phyloP scores from a whole-genome alignment of 306 rosid species.

The Morella rubra region DNA sequence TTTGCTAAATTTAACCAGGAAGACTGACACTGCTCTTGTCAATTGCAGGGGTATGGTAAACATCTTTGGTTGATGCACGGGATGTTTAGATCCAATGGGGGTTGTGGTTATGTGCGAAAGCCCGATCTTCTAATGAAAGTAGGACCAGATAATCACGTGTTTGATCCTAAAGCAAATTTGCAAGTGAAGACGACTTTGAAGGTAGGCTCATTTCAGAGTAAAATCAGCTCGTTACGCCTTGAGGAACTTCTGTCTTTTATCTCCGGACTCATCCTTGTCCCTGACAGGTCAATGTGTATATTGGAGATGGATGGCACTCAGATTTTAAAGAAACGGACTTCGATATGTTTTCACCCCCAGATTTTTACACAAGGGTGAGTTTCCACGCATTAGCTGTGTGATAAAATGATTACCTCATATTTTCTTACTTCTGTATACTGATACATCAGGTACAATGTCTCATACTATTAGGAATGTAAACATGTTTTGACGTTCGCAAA shows the following conservation, averaged over 20 bases:
- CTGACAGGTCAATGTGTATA: slow-evolving; percentile 56
- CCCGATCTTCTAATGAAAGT: slow-evolving; percentile 57
- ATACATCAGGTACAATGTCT: not conserved
- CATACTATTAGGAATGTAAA: not conserved
- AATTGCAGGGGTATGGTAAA: slow-evolving; percentile 62
- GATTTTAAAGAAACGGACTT: slow-evolving; percentile 73
- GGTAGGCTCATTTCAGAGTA: slow-evolving; percentile 33
- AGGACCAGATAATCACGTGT: slow-evolving; percentile 39
- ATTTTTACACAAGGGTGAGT: slow-evolving; percentile 63
- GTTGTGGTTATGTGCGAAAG: slow-evolving; percentile 71
- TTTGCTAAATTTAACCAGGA: not conserved
- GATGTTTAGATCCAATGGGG: slow-evolving; percentile 71
- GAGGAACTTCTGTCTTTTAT: not conserved
- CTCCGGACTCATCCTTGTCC: slow-evolving; percentile 5
- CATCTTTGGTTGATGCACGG: slow-evolving; percentile 75
- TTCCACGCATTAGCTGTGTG: not conserved
- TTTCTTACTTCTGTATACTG: not conserved
- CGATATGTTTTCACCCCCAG: slow-evolving; percentile 67
- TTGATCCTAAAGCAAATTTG: slow-evolving; percentile 49
- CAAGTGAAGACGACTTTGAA: slow-evolving; percentile 61
- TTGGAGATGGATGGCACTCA: slow-evolving; percentile 78
- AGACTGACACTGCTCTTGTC: not conserved
- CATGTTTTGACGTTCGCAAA: not conserved
- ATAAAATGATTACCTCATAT: not conserved
- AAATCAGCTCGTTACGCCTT: slow-evolving; percentile 2